These are phyloP conservation scores for Aspergillus felis DNA, from an alignment of 2,329 filamentous ascomycete genomes.

Conservation along the genomic window DNA sequence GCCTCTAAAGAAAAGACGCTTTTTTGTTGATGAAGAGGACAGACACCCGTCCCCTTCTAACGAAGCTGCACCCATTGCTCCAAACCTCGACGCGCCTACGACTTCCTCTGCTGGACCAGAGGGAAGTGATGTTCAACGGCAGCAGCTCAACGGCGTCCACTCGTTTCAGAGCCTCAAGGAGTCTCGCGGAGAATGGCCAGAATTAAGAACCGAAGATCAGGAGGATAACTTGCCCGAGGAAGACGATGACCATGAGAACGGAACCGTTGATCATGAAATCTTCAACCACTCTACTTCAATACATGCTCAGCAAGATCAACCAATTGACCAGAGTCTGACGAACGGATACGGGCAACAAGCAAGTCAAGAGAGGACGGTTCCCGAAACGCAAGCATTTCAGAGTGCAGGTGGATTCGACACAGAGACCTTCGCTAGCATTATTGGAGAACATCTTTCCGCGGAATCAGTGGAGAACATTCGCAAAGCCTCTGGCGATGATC, in stretches of 20 bases:
- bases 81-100: slow-evolving; percentile 16
- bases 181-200: neutral
- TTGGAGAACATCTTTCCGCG: slow-evolving; percentile 50
- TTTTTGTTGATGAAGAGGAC: slow-evolving; percentile 53
- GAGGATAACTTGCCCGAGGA: neutral
- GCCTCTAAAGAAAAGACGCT: slow-evolving; percentile 59
- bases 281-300: neutral
- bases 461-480: slow-evolving; percentile 48
- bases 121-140: neutral
- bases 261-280: neutral
- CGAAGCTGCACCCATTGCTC: slow-evolving; percentile 1
- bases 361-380: neutral
- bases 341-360: neutral
- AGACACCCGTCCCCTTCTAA: slow-evolving; percentile 16
- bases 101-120: neutral
- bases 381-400: neutral
- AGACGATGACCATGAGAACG: neutral
- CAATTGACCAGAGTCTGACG: neutral
- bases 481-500: slow-evolving; percentile 47
- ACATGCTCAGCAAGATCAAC: neutral
- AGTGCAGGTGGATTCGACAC: slow-evolving; percentile 48
- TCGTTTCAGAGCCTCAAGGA: neutral
- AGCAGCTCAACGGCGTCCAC: neutral
- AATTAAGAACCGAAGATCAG: neutral
- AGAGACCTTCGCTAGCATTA: slow-evolving; percentile 53